These are phyloP conservation scores for Boletus tomentosulus DNA, from an alignment of 768 basidiomycete species.

Conservation along the genomic window DNA sequence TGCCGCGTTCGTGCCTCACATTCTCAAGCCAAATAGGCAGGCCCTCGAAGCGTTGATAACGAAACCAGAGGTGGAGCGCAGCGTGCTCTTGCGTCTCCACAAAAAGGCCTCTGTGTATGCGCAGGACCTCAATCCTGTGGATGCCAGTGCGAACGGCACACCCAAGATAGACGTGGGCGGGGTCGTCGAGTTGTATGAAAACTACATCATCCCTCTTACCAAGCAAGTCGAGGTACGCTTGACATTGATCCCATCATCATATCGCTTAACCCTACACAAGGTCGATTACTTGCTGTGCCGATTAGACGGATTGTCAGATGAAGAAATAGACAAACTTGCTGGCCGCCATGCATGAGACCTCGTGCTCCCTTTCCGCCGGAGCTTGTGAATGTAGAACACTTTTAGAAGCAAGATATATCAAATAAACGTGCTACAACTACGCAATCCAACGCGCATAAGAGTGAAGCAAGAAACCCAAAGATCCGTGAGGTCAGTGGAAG, in stretches of 20 bases:
- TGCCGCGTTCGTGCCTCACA: conserved; percentile 88
- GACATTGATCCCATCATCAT: conserved; percentile 8
- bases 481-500: conserved; percentile 14
- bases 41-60: conserved; percentile 86
- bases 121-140: conserved; percentile 74
- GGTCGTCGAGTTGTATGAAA: conserved; percentile 90
- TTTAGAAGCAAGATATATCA: conserved; percentile 20
- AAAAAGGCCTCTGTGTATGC: conserved; percentile 83
- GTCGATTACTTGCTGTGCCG: conserved; percentile 93
- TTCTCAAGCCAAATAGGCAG: conserved; percentile 68
- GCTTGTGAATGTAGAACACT: conserved; percentile 7
- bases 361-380: not conserved
- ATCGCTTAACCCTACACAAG: conserved; percentile 37
- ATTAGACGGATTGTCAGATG: conserved; percentile 77
- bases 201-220: conserved; percentile 94
- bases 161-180: conserved; percentile 88
- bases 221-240: conserved; percentile 91
- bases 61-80: conserved; percentile 93
- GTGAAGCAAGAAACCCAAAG: conserved; percentile 22
- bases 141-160: conserved; percentile 36
- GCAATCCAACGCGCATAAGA: not conserved
- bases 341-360: conserved; percentile 9
- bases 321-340: conserved; percentile 68
- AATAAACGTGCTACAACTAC: conserved; percentile 23
- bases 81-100: conserved; percentile 73